Percentiles rank a stretch among this genome's conserved stretches.
Evolutionary conservation across 2,329 filamentous ascomycete species (phyloP).

Genomic region (Colletotrichum camelliae): DNA sequence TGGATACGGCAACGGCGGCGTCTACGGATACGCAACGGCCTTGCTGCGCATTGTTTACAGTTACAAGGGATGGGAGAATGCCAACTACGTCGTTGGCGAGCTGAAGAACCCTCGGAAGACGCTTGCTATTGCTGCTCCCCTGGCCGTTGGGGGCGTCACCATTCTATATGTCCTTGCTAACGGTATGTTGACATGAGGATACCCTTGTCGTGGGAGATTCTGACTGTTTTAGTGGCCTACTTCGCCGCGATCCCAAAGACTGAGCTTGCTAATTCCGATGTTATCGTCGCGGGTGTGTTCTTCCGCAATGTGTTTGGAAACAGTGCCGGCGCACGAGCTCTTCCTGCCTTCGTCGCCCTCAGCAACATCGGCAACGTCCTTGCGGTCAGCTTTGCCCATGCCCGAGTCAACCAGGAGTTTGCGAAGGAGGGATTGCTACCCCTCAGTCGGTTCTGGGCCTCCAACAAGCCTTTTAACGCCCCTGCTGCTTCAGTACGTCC

Average conservation of each 20-base stretch:
- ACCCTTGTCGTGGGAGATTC: too few species aligned
- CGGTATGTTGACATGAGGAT: constrained; percentile 22
- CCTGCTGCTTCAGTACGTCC: constrained; percentile 58
- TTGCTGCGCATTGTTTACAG: constrained; percentile 65
- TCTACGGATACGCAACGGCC: constrained; percentile 61
- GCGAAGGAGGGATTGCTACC: constrained; percentile 74
- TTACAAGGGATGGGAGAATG: constrained; percentile 69
- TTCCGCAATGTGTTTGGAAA: constrained; percentile 67
- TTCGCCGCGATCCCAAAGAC: constrained; percentile 66
- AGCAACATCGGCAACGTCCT: constrained; percentile 68
- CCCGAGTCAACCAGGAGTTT: constrained; percentile 68
- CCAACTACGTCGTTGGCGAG: constrained; percentile 66
- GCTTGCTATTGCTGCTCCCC: constrained; percentile 58
- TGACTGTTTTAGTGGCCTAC: constrained; percentile 52
- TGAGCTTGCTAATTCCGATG: constrained; percentile 61
- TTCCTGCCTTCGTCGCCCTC: constrained; percentile 64
- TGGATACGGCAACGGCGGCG: constrained; percentile 52
- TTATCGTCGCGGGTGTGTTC: constrained; percentile 66
- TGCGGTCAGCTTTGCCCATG: constrained; percentile 64
- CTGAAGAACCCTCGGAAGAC: constrained; percentile 60
- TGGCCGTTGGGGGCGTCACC: constrained; percentile 63
- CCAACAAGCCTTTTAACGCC: constrained; percentile 70
- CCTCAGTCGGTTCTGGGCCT: constrained; percentile 71
- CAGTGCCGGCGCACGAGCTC: constrained; percentile 50
- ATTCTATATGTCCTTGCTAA: constrained; percentile 69